Evolutionary conservation across 2,329 filamentous ascomycete species (phyloP).

Genomic region (Aspergillus ustus): DNA sequence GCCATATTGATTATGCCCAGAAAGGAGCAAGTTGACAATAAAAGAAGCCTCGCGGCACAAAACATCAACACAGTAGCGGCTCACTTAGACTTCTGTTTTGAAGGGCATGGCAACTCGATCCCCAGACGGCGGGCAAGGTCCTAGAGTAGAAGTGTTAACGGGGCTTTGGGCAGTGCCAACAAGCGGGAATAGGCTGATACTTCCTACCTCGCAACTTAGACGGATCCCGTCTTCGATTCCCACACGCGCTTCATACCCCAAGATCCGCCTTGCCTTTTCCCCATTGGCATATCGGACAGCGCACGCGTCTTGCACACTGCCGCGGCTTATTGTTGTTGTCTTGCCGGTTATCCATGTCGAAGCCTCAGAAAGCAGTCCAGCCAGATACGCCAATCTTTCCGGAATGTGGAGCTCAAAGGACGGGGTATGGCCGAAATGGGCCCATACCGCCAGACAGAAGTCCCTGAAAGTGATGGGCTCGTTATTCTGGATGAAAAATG

Average conservation of each 20-base stretch:
- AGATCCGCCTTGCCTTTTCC: constrained; percentile 54
- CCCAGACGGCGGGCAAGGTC: constrained; percentile 40
- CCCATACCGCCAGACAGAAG: constrained; percentile 51
- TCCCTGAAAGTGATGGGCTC: constrained; percentile 51
- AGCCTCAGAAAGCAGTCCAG: constrained; percentile 53
- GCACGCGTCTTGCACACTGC: constrained; percentile 60
- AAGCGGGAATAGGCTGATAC: not conserved
- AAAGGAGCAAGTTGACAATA: not conserved
- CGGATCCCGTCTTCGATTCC: constrained; percentile 57
- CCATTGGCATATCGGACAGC: constrained; percentile 59
- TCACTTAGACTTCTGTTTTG: constrained; percentile 6
- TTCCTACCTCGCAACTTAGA: constrained; percentile 53
- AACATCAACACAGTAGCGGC: not conserved
- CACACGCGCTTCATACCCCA: constrained; percentile 59
- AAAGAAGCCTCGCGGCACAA: not conserved
- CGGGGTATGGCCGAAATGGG: constrained; percentile 55
- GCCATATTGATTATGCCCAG: not conserved
- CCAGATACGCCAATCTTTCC: constrained; percentile 51
- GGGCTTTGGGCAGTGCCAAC: not conserved
- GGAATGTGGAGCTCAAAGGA: constrained; percentile 55
- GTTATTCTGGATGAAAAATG: constrained; percentile 54
- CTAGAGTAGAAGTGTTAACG: constrained; percentile 24
- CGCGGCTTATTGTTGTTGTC: constrained; percentile 55
- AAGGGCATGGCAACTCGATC: constrained; percentile 25
- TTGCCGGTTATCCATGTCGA: constrained; percentile 53